Base-by-base conservation (phyloP, 352 stramenopile genomes). In the Pythium utonaiense region DNA sequence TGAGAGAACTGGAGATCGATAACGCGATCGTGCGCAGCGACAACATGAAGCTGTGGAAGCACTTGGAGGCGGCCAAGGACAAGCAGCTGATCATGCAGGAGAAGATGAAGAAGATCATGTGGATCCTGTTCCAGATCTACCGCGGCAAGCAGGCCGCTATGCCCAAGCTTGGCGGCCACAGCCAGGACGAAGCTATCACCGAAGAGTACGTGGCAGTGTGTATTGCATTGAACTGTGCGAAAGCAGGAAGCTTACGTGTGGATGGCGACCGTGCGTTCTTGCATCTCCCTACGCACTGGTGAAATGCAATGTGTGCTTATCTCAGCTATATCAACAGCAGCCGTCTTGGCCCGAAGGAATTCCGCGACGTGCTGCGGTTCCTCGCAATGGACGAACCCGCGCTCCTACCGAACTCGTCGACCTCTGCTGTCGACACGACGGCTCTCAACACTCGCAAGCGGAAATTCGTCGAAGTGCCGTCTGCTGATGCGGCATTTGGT, bases 21-120 rank as follows among this genome's bases (percentile, higher is more conserved):
- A 95, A 95, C 51, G 86, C 84, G 56, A 93, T 94, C 62, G 84
- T 95, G 2, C 83, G 84, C 3, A 94, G 83, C 60, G 86, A 95
- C 62, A 95, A 95, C 45, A 42, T 93, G 30, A 95, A 93, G 73
- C 58, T 95, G 57, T 95, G 86, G 86, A 95, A 95, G 53, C 83
- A 93, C 49, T 57, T 94, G 16, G 84, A 93, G 60, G 65, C 77
- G 0, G 80, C 86, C 36, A 93, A 95, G 62, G 84, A 95, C 65
- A 93, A 94, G 54, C 86, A 95, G 67, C 56, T 94, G 64, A 76
- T 94, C 38, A 95, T 95, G 86, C 84, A 95, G 57, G 84, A 93
- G 57, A 95, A 95, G 65, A 91, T 95, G 71, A 93, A 95, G 71
- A 95, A 95, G 72, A 95, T 95, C 57, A 89, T 95, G 79, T 95